phyloP scores from a whole-genome alignment of 805 yeast species.

The Yarrowia sp. region DNA sequence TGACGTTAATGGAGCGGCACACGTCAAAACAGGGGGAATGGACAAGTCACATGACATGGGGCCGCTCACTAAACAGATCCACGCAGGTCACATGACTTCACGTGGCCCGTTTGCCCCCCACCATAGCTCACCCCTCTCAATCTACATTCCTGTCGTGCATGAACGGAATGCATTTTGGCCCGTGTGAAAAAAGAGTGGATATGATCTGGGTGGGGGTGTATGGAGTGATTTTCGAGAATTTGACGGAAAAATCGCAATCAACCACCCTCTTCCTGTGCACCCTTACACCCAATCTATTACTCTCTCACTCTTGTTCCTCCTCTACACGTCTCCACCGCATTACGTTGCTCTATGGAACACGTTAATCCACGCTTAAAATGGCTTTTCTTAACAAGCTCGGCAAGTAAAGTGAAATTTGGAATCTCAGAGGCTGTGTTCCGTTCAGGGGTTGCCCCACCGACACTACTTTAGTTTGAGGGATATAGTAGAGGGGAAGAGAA shows the following conservation, averaged over 20 bases:
- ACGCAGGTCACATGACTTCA: not conserved
- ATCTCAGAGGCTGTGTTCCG: not conserved
- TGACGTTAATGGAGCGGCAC: too few relatives aligned
- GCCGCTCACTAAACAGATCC: too few relatives aligned
- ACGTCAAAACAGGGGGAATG: too few relatives aligned
- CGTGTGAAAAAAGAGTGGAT: slow-evolving; percentile 14
- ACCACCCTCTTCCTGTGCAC: too few relatives aligned
- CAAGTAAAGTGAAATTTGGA: slow-evolving; percentile 10
- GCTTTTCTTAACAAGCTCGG: slow-evolving; percentile 2
- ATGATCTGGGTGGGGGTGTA: not conserved
- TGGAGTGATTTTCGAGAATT: not conserved
- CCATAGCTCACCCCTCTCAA: slow-evolving; percentile 15
- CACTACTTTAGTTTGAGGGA: slow-evolving; percentile 7
- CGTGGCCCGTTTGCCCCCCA: slow-evolving; percentile 7
- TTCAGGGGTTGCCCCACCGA: not conserved
- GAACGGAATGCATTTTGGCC: slow-evolving; percentile 16
- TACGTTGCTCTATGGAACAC: slow-evolving; percentile 16
- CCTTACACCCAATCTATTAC: too few relatives aligned
- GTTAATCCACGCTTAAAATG: slow-evolving; percentile 23
- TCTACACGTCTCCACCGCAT: not conserved
- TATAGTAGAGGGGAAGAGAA: not conserved
- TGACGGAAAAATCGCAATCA: too few relatives aligned
- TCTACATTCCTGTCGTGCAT: slow-evolving; percentile 28
- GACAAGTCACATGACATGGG: not conserved
- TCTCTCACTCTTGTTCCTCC: not conserved